These are phyloP conservation scores for Pythium phragmiticola DNA, from an alignment of 352 stramenopile species.

Conservation along the genomic window DNA sequence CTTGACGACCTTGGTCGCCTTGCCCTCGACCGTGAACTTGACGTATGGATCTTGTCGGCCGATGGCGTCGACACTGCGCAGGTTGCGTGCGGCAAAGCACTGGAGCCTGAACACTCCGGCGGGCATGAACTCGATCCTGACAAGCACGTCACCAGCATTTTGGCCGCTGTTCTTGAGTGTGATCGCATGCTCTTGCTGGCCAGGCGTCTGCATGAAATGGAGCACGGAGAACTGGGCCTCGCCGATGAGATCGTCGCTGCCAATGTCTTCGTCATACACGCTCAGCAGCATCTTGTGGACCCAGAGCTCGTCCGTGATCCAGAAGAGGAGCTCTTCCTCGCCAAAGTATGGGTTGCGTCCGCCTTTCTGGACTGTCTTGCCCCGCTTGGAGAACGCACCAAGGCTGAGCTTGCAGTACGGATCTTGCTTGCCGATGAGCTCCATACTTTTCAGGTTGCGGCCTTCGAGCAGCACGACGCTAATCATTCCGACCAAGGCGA, in stretches of 20 bases:
- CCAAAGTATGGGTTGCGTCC: conserved; percentile 90
- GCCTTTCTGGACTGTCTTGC: conserved; percentile 73
- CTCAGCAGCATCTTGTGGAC: conserved; percentile 72
- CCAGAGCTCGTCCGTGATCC: conserved; percentile 91
- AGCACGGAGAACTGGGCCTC: conserved; percentile 69
- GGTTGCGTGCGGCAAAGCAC: conserved; percentile 56
- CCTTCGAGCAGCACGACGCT: conserved; percentile 87
- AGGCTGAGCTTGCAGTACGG: conserved; percentile 89
- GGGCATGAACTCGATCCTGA: conserved; percentile 83
- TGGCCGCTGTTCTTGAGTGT: conserved; percentile 60
- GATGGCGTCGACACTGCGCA: conserved; percentile 74
- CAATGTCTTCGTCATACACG: conserved; percentile 88
- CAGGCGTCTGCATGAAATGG: conserved; percentile 62
- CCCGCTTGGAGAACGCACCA: conserved; percentile 60
- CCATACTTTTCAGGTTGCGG: conserved; percentile 89
- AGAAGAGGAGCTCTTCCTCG: conserved; percentile 91
- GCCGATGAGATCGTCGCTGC: conserved; percentile 88
- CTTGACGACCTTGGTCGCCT: conserved; percentile 64
- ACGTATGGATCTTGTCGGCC: conserved; percentile 77
- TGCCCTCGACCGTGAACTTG: conserved; percentile 73
- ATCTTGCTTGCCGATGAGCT: conserved; percentile 89
- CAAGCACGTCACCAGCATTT: conserved; percentile 68
- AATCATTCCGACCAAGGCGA: conserved; percentile 82
- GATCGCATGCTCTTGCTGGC: conserved; percentile 56
- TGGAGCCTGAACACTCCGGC: conserved; percentile 65